Percentiles rank a stretch among this genome's conserved stretches.
Conservation (phyloP, 805 yeast species). For the Barnettozyma pratensis region DNA sequence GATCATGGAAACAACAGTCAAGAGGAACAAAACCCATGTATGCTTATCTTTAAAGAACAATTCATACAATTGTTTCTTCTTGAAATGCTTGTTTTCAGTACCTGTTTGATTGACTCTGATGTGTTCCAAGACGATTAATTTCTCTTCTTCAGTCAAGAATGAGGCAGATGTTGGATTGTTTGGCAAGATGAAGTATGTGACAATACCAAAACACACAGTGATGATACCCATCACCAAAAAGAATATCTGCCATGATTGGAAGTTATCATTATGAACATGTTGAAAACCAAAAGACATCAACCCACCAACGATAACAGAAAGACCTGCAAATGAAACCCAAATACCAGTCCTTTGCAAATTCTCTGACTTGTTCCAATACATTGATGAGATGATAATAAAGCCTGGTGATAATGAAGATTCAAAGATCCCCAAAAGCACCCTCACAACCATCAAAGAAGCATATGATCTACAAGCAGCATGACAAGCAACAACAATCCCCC, state of each 20-base stretch:
- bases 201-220: constrained; percentile 45
- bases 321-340: constrained; percentile 56
- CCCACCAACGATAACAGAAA: constrained; percentile 42
- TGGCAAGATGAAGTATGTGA: constrained; percentile 41
- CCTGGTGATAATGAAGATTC: constrained; percentile 56
- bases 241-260: constrained; percentile 58
- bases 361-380: constrained; percentile 54
- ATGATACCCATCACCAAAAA: constrained; percentile 51
- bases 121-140: constrained; percentile 35
- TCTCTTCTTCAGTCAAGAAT: constrained; percentile 38
- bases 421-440: constrained; percentile 48
- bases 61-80: constrained; percentile 37
- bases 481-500: constrained; percentile 50
- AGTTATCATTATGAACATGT: constrained; percentile 35
- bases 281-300: constrained; percentile 48
- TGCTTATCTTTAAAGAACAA: constrained; percentile 38
- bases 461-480: constrained; percentile 50
- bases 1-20: constrained; percentile 41
- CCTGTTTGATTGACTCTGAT: constrained; percentile 44
- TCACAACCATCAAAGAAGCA: constrained; percentile 49
- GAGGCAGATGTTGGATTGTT: constrained; percentile 37
- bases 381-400: constrained; percentile 50
- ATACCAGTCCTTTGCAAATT: constrained; percentile 48
- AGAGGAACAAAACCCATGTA: constrained; percentile 43
- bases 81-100: constrained; percentile 39